Conservation (phyloP, 306 rosid species). For the Cicer pinnatifidum region DNA sequence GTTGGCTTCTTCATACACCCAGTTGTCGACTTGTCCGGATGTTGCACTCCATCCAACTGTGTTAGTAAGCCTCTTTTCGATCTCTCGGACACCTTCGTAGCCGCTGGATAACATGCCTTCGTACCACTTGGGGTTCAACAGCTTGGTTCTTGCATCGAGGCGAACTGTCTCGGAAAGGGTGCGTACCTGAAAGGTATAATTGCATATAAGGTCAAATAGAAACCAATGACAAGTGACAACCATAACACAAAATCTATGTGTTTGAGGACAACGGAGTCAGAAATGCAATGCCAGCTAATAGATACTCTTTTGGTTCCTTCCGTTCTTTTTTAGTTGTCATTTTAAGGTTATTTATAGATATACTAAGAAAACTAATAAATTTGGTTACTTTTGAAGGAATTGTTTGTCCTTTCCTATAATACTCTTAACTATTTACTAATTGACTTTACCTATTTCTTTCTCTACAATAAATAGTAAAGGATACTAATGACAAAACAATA, state of each 20-base stretch:
- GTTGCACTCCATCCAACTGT: constrained; percentile 99
- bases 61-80: constrained; percentile 92
- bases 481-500: no score
- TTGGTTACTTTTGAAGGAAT: no score
- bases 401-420: no score
- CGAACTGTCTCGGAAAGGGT: constrained; percentile 93
- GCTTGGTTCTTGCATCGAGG: constrained; percentile 95
- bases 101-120: constrained; percentile 97
- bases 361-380: no score
- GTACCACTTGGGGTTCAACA: constrained; percentile 97
- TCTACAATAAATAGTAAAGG: no score
- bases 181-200: constrained; percentile 68
- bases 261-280: no score
- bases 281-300: no score
- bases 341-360: no score
- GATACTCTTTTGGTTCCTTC: no score
- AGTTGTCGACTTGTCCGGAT: constrained; percentile 98
- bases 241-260: neutral
- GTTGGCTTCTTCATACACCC: constrained; percentile 99
- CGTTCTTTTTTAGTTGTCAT: no score
- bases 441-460: no score
- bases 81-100: constrained; percentile 93
- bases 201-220: constrained; percentile 26
- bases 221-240: constrained; percentile 32
- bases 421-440: no score